Evolutionary conservation across 305 asterid genomes (phyloP).

Genomic region (Ilex paraguariensis): DNA sequence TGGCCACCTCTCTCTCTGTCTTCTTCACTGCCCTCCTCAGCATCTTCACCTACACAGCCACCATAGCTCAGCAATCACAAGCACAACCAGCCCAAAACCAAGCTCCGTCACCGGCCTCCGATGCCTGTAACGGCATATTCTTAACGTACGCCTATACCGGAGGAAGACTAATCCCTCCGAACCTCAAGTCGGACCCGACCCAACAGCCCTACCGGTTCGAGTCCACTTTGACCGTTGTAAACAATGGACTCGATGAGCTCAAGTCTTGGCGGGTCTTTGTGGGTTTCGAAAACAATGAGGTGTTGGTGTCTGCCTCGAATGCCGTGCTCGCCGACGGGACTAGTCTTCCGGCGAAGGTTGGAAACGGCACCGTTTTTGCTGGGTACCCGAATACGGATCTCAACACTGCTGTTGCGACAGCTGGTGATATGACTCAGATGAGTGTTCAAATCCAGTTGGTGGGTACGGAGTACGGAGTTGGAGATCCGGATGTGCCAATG

Average conservation of each 20-base stretch:
- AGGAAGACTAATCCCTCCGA: slow-evolving; percentile 54
- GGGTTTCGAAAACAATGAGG: slow-evolving; percentile 75
- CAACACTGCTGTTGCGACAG: slow-evolving; percentile 79
- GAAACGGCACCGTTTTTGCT: slow-evolving; percentile 71
- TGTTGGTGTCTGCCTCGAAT: slow-evolving; percentile 73
- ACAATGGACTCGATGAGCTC: slow-evolving; percentile 70
- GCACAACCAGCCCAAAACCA: slow-evolving; percentile 2
- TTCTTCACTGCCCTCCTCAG: slow-evolving; percentile 7
- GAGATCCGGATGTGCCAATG: slow-evolving; percentile 52
- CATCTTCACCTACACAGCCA: neutral
- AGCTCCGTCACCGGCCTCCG: slow-evolving; percentile 55
- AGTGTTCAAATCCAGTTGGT: slow-evolving; percentile 46
- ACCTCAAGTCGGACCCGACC: slow-evolving; percentile 20
- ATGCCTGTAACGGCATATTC: slow-evolving; percentile 72
- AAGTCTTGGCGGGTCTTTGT: slow-evolving; percentile 81
- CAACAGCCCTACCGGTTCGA: slow-evolving; percentile 73
- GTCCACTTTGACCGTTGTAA: slow-evolving; percentile 46
- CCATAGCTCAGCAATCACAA: slow-evolving; percentile 3
- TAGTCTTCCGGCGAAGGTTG: slow-evolving; percentile 64
- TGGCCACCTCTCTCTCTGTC: neutral
- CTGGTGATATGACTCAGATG: slow-evolving; percentile 87
- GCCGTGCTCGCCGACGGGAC: slow-evolving; percentile 76
- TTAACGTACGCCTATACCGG: slow-evolving; percentile 46
- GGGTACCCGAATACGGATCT: slow-evolving; percentile 89
- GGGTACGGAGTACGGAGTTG: slow-evolving; percentile 93